Evolutionary conservation across 2,329 filamentous ascomycete species (phyloP).

Genomic region (Lithohypha guttulata): DNA sequence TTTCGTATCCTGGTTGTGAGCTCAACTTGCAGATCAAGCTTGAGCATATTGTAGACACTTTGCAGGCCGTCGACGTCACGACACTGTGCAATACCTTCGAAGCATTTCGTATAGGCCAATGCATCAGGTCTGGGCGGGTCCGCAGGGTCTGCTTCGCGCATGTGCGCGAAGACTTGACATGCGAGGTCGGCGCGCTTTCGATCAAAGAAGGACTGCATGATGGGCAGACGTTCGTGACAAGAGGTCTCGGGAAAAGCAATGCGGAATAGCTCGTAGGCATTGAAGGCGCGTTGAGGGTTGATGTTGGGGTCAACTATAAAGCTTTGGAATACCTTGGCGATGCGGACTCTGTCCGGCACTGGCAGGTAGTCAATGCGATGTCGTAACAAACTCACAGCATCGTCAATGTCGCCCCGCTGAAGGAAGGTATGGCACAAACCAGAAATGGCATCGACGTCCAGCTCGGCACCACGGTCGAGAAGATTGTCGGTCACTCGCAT

Average conservation of each 20-base stretch:
- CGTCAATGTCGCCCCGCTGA: conserved; percentile 62
- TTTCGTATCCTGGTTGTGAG: conserved; percentile 68
- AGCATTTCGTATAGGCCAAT: conserved; percentile 66
- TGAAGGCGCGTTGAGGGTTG: conserved; percentile 54
- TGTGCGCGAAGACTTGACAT: conserved; percentile 77
- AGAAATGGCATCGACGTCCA: conserved; percentile 65
- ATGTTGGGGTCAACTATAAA: conserved; percentile 55
- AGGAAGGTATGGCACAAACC: conserved; percentile 65
- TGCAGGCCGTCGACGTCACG: conserved; percentile 55
- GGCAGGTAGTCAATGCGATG: conserved; percentile 62
- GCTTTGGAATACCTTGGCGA: conserved; percentile 54
- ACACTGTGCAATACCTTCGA: conserved; percentile 60
- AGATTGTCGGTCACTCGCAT: conserved; percentile 62
- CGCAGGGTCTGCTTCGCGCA: conserved; percentile 59
- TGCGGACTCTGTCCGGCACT: conserved; percentile 53
- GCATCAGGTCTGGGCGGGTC: conserved; percentile 50
- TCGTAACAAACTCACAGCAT: conserved; percentile 73
- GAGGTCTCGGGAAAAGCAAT: conserved; percentile 53
- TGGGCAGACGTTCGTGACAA: conserved; percentile 51
- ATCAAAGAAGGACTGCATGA: conserved; percentile 76
- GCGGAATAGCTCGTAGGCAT: conserved; percentile 48
- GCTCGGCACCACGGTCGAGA: conserved; percentile 55
- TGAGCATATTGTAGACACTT: conserved; percentile 83
- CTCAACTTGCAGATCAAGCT: conserved; percentile 75
- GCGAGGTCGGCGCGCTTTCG: conserved; percentile 75